phyloP scores from a whole-genome alignment of 202 grass and related monocot genomes.

The Miscanthus sacchariflorus region DNA sequence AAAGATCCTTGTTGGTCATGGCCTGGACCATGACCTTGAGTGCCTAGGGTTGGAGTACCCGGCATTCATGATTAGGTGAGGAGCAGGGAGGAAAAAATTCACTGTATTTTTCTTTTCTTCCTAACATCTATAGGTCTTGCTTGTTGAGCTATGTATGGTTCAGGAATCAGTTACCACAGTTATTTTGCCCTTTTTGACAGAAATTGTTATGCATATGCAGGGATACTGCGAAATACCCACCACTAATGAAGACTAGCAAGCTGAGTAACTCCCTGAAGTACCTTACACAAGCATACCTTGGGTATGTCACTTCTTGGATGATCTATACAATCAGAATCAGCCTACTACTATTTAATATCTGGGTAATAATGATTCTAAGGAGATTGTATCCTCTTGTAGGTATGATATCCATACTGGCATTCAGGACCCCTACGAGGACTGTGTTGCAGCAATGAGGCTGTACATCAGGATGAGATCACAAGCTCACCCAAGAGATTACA shows the following conservation, averaged over 20 bases:
- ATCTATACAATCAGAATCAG: background rate
- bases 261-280: constrained; percentile 89
- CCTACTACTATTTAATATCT: background rate
- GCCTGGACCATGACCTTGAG: constrained; percentile 74
- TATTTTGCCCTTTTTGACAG: background rate
- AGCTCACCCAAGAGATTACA: constrained; percentile 62
- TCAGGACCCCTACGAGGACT: constrained; percentile 74
- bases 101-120: background rate
- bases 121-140: background rate
- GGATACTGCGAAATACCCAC: constrained; percentile 85
- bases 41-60: constrained; percentile 85
- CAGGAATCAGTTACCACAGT: background rate
- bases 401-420: constrained; percentile 77
- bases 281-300: constrained; percentile 86
- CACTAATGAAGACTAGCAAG: constrained; percentile 97
- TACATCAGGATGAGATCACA: constrained; percentile 80
- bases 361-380: constrained; percentile 2
- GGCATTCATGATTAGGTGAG: constrained; percentile 76
- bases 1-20: constrained; percentile 77
- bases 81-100: background rate
- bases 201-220: constrained; percentile 45
- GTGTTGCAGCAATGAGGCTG: constrained; percentile 72
- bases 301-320: constrained; percentile 54
- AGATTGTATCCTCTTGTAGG: constrained; percentile 43
- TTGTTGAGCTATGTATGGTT: background rate